These are phyloP conservation scores for Pythium sukuiense DNA, from an alignment of 352 stramenopile species.

Conservation along the genomic window DNA sequence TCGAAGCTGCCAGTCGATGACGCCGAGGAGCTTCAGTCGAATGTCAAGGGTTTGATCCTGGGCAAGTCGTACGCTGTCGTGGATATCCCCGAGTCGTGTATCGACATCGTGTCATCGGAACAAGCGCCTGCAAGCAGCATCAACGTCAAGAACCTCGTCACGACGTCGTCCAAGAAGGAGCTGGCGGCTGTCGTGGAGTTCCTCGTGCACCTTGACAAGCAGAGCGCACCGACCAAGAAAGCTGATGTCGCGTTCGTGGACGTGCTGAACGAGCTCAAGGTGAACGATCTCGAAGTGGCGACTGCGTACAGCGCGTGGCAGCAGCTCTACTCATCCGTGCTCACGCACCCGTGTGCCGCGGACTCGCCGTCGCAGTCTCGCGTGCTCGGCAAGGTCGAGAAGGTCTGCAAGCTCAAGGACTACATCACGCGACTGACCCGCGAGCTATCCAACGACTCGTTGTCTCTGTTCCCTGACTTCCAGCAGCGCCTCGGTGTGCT, in stretches of 20 bases:
- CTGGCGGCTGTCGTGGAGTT: slow-evolving; percentile 68
- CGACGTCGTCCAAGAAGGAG: slow-evolving; percentile 69
- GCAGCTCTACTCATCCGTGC: slow-evolving; percentile 48
- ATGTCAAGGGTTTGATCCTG: slow-evolving; percentile 54
- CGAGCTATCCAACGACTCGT: slow-evolving; percentile 83
- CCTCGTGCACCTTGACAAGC: slow-evolving; percentile 75
- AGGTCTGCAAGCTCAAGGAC: slow-evolving; percentile 69
- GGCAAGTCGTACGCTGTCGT: slow-evolving; percentile 71
- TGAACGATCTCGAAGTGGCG: slow-evolving; percentile 78
- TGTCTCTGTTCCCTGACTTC: slow-evolving; percentile 98
- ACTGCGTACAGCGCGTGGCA: slow-evolving; percentile 67
- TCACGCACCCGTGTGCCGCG: slow-evolving; percentile 50
- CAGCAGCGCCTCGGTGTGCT: slow-evolving; percentile 93
- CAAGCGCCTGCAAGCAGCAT: slow-evolving; percentile 32
- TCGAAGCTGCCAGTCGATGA: slow-evolving; percentile 3
- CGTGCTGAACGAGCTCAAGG: slow-evolving; percentile 68
- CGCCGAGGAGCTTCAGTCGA: slow-evolving; percentile 53
- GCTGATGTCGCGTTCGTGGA: slow-evolving; percentile 57
- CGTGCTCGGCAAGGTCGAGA: slow-evolving; percentile 70
- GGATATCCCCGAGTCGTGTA: slow-evolving; percentile 76
- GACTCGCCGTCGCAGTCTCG: slow-evolving; percentile 29
- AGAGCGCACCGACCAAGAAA: slow-evolving; percentile 48
- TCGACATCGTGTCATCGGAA: slow-evolving; percentile 62
- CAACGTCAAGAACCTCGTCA: slow-evolving; percentile 66
- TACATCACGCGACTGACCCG: slow-evolving; percentile 60